phyloP scores from a whole-genome alignment of 345 rosid species.

The Melastoma malabathricum region DNA sequence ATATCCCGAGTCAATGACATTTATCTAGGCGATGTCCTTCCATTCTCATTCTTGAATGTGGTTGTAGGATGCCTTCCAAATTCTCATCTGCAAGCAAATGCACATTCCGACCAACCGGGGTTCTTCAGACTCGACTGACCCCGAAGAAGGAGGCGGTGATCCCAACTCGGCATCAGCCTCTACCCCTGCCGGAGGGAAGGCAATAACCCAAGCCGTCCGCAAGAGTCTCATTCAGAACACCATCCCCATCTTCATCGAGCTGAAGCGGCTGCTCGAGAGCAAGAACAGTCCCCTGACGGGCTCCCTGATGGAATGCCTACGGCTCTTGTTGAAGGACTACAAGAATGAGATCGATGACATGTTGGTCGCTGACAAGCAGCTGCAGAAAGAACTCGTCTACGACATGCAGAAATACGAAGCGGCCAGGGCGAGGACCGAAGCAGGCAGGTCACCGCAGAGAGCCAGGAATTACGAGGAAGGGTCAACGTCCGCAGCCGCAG shows the following conservation, averaged over 20 bases:
- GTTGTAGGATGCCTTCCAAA: conserved; percentile 72
- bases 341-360: conserved; percentile 90
- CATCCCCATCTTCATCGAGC: conserved; percentile 88
- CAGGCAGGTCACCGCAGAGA: conserved; percentile 30
- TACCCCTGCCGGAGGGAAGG: conserved; percentile 62
- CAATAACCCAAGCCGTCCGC: conserved; percentile 77
- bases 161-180: conserved; percentile 21
- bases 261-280: conserved; percentile 76
- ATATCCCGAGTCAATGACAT: too few relatives aligned
- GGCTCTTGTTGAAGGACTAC: conserved; percentile 80
- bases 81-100: conserved; percentile 84
- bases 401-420: conserved; percentile 87
- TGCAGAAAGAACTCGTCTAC: conserved; percentile 81
- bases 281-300: conserved; percentile 88
- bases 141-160: conserved; percentile 41
- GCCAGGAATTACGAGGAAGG: conserved; percentile 19
- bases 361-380: conserved; percentile 81
- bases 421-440: conserved; percentile 45
- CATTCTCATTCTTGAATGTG: not conserved
- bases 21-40: too few relatives aligned
- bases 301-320: conserved; percentile 85
- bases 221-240: conserved; percentile 88
- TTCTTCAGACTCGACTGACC: conserved; percentile 39
- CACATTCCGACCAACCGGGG: conserved; percentile 46
- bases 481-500: conserved; percentile 54